These are phyloP conservation scores for Kodamaea sp. DNA, from an alignment of 1,139 yeast genomes.

Conservation along the genomic window DNA sequence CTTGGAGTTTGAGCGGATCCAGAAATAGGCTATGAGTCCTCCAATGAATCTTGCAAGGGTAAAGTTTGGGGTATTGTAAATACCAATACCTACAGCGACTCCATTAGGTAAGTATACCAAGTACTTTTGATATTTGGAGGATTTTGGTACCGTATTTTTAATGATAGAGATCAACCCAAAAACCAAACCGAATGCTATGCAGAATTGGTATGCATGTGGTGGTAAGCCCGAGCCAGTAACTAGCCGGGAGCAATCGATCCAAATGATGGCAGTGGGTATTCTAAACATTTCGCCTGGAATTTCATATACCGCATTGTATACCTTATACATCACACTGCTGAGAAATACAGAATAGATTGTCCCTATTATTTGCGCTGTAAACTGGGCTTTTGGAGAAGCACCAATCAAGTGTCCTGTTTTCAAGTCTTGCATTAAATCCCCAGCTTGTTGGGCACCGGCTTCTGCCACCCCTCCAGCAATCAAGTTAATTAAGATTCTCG, in stretches of 20 bases:
- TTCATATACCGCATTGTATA: conserved; percentile 77
- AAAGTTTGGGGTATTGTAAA: conserved; percentile 90
- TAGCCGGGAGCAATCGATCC: conserved; percentile 94
- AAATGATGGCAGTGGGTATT: conserved; percentile 91
- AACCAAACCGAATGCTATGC: conserved; percentile 63
- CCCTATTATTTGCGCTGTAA: conserved; percentile 85
- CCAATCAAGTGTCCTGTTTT: conserved; percentile 92
- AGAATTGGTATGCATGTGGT: conserved; percentile 66
- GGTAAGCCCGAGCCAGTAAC: conserved; percentile 94
- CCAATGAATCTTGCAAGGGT: conserved; percentile 92
- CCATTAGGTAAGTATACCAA: conserved; percentile 80
- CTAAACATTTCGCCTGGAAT: conserved; percentile 82
- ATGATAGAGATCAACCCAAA: conserved; percentile 71
- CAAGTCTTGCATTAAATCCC: conserved; percentile 95
- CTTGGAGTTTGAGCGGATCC: conserved; percentile 44
- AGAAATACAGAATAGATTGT: conserved; percentile 79
- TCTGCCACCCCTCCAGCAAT: conserved; percentile 97
- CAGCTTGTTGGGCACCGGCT: conserved; percentile 99
- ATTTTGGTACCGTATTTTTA: conserved; percentile 52
- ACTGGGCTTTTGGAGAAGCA: conserved; percentile 92
- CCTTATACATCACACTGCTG: conserved; percentile 78
- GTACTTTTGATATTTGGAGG: conserved; percentile 40
- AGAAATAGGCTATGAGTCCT: conserved; percentile 68
- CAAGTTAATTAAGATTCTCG: conserved; percentile 77
- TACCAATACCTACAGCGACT: conserved; percentile 96